phyloP scores from a whole-genome alignment of 106 monocot species.

The Alisma plantagoaquatica region DNA sequence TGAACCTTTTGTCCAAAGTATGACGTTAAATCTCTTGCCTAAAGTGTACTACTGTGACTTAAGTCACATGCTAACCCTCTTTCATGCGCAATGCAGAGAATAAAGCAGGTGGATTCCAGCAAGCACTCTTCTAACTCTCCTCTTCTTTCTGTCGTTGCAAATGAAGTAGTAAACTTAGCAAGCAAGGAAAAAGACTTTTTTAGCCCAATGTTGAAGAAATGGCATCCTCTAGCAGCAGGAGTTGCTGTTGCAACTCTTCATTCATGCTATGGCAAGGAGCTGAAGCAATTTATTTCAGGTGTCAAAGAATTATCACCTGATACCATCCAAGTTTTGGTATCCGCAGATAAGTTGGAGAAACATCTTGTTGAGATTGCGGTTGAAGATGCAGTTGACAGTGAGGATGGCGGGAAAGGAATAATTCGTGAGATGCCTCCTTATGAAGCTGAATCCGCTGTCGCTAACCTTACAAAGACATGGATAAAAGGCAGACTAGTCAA shows the following conservation, averaged over 20 bases:
- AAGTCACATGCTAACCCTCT: too few relatives aligned
- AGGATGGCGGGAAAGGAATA: slow-evolving; percentile 2
- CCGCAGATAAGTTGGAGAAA: slow-evolving; percentile 5
- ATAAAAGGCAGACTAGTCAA: slow-evolving; percentile 1
- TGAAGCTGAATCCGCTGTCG: slow-evolving; percentile 1
- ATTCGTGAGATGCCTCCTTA: slow-evolving; percentile 8
- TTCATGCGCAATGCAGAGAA: slow-evolving; percentile 6
- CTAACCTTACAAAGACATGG: slow-evolving; percentile 5
- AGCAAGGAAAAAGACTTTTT: slow-evolving; percentile 3
- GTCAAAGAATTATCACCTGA: slow-evolving; percentile 2
- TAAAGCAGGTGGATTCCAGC: neutral
- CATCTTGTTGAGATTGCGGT: slow-evolving; percentile 7
- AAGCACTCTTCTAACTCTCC: neutral
- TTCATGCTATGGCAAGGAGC: neutral
- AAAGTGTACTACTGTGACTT: too few relatives aligned
- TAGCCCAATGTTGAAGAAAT: slow-evolving; percentile 3
- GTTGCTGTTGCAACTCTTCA: slow-evolving; percentile 7
- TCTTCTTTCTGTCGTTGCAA: slow-evolving; percentile 2
- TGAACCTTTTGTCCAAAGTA: too few relatives aligned
- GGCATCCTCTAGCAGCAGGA: slow-evolving; percentile 2
- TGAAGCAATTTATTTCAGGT: slow-evolving; percentile 8
- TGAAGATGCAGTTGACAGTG: slow-evolving; percentile 6
- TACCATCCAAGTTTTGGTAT: neutral
- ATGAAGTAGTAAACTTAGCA: neutral
- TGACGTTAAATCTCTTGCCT: too few relatives aligned